phyloP scores from a whole-genome alignment of 1,284 basidiomycete species.

The Chiua sp. region DNA sequence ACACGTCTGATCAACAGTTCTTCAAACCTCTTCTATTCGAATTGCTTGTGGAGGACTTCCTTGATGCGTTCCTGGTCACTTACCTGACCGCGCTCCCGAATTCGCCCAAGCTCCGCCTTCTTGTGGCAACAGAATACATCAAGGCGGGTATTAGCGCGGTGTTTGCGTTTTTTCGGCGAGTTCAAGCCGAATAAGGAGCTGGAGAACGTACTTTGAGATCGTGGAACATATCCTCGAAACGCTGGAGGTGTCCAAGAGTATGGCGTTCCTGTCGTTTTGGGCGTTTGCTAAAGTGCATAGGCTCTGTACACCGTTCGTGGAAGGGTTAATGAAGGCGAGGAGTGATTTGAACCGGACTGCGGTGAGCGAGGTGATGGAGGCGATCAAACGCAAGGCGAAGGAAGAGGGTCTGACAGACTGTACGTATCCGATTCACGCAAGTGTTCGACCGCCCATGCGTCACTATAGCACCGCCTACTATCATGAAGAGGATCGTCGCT shows the following conservation, averaged over 20 bases:
- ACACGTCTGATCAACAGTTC: conserved; percentile 89
- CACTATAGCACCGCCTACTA: conserved; percentile 68
- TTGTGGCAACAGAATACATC: conserved; percentile 82
- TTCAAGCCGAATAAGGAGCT: conserved; percentile 85
- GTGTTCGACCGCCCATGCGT: conserved; percentile 10
- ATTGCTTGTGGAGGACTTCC: conserved; percentile 90
- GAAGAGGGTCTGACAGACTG: conserved; percentile 86
- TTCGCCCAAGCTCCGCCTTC: conserved; percentile 89
- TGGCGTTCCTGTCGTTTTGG: conserved; percentile 96
- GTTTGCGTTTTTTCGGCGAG: conserved; percentile 80
- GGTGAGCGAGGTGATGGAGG: conserved; percentile 95
- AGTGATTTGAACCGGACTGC: conserved; percentile 90
- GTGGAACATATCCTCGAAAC: conserved; percentile 86
- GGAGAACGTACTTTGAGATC: conserved; percentile 84
- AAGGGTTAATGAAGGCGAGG: conserved; percentile 87
- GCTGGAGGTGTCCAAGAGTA: conserved; percentile 88
- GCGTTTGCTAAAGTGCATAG: conserved; percentile 96
- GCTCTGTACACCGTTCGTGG: conserved; percentile 91
- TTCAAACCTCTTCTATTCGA: conserved; percentile 94
- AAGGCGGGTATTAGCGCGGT: conserved; percentile 81
- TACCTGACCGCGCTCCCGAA: conserved; percentile 92
- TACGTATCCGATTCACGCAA: conserved; percentile 49
- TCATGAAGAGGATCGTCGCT: conserved; percentile 85
- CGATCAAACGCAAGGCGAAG: conserved; percentile 89
- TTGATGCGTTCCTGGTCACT: conserved; percentile 89